phyloP scores from a whole-genome alignment of 805 yeast genomes.

The Candida mattraensis region DNA sequence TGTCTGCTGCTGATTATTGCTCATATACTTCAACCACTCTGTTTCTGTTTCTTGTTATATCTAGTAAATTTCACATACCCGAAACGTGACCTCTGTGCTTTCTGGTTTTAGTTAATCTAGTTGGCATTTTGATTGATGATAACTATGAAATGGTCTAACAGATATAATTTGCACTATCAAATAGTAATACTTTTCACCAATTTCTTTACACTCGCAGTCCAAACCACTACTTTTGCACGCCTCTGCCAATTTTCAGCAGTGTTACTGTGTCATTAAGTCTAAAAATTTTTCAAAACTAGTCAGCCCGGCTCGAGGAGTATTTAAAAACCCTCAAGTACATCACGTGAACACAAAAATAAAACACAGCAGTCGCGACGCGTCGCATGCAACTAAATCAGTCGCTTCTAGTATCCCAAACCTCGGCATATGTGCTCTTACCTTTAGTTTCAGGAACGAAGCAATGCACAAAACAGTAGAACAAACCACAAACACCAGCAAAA shows the following conservation, averaged over 20 bases:
- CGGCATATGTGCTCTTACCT: conserved; percentile 57
- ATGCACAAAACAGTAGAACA: conserved; percentile 48
- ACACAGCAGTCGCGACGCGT: too few species aligned
- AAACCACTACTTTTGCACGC: conserved; percentile 2
- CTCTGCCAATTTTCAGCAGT: conserved; percentile 8
- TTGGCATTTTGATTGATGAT: conserved; percentile 82
- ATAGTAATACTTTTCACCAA: conserved; percentile 1
- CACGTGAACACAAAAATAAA: conserved; percentile 10
- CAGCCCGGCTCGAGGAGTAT: conserved; percentile 2
- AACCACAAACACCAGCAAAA: conserved; percentile 59
- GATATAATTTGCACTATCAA: conserved; percentile 5
- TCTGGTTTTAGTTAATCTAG: conserved; percentile 99
- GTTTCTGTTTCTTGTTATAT: not conserved
- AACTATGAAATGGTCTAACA: conserved; percentile 10
- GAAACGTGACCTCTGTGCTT: conserved; percentile 99
- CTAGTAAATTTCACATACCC: conserved; percentile 59
- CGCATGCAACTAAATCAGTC: too few species aligned
- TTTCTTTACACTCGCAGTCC: conserved; percentile 1
- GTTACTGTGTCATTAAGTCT: conserved; percentile 10
- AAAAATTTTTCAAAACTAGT: conserved; percentile 14
- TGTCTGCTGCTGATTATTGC: not conserved
- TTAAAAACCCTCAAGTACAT: conserved; percentile 8
- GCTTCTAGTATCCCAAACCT: conserved; percentile 54
- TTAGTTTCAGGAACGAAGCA: conserved; percentile 72
- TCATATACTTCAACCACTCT: too few species aligned